Base-by-base conservation (phyloP, 176 grass and related monocot species). In the Oryza glumipatula region DNA sequence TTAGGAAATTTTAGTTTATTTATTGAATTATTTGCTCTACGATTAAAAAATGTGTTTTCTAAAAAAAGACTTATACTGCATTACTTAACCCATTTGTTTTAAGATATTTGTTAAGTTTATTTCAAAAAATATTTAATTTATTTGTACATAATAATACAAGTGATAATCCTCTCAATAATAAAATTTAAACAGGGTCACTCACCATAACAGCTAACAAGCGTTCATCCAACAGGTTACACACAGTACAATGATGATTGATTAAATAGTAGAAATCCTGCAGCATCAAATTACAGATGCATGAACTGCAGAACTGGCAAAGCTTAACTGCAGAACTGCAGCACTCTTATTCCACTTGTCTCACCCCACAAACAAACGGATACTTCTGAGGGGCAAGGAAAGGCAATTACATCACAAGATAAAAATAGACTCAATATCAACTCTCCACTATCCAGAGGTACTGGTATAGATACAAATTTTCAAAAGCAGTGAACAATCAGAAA, bases 331-430 rank as follows among this genome's bases (percentile, higher is more conserved):
- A 32, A 32, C 30, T 32, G 30, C 30, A 17, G 36, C 88, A 90
- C 68, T 48, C 80, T 87, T 32, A 90, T 90, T 87, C 63, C 69
- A 76, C 69, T 76, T 52, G 22, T 26, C 41, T 21, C 28, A 1
- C 41, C 72, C 35, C 39, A 26, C 3, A 13, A 76, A 36, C 67
- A 67, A 19, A 26, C 67, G 43, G 9, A 26, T 61, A 33, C 28
- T 68, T 75, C 70, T 23, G 2, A 8, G 79, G 67, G 36, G 9
- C 33, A 72, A 12, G 14, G 21, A 82, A 82, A 80, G 39, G 16
- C 70, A 84, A 76, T 83, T 80, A 80, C 83, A 92, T 30, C 39
- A 80, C 67, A 88, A 23, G 33, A 82, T 30, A 79, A 76, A 23
- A 32, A 13, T 78, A 74, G 14, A 17, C 38, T 39, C 3, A 15